Evolutionary conservation across 164 flowering plant genomes (phyloP), one percentile per base, ranked within the genome.

Genomic region (Piper longum): DNA sequence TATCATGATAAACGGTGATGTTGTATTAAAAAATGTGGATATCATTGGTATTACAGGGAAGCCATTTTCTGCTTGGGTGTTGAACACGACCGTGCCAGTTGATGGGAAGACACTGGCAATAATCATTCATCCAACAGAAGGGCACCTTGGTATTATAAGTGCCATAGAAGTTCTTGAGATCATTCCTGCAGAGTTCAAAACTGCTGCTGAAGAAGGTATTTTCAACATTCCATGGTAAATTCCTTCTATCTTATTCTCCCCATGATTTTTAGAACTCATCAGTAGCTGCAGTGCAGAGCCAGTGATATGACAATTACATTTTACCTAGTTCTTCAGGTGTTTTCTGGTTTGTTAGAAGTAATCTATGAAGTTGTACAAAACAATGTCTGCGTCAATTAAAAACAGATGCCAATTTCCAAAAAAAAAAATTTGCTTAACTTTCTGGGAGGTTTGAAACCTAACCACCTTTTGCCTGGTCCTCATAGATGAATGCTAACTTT

Each of bases 141-240:
- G 93, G 8, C 71, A 66, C 66, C 77, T 71, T 71, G 91, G 87
- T 3, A 75, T 87, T 45, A 77, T 95, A 68, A 84, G 67, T 82
- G 97, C 95, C 55, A 85, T 95, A 69, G 99, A 95, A 76, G 79
- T 95, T 68, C 87, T 95, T 70, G 91, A 91, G 71, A 69, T 95
- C 64, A 75, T 95, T 58, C 59, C 67, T 2, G 77, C 86, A 3
- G 97, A 91, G 77, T 77, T 80, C 18, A 82, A 80, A 69, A 95
- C 96, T 63, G 70, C 76, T 51, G 48, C 59, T 7, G 82, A 71
- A 62, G 97, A 95, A 89, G 96, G 99, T 89, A 83, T 39, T 48
- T 48, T 48, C 52, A 48, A 48, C 14, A 2, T 14, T 48, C 52
- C 9, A 9, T 48, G 14, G 52, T 48, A 5, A 48, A 14, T 48